Evolutionary conservation across 2,329 filamentous ascomycete genomes (phyloP), one percentile per base, ranked within the genome.

Genomic region (Penicillium griseofulvum): DNA sequence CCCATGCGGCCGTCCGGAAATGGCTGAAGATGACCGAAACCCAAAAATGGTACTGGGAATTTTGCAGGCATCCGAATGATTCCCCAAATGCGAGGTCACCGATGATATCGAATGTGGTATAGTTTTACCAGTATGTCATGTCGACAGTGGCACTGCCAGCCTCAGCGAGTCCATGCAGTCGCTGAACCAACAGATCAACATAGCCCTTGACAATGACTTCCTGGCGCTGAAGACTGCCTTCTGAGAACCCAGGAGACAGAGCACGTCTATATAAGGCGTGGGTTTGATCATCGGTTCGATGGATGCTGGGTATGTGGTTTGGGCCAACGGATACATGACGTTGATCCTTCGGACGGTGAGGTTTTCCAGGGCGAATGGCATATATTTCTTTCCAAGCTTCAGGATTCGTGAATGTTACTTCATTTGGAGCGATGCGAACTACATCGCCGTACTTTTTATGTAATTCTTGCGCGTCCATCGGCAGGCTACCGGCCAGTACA

Each of bases 201-300:
- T 72, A 72, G 2, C 17, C 19, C 17, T 63, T 61, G 6, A 78
- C 59, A 2, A 74, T 44, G 0, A 61, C 59, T 50, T 73, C 74
- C 52, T 75, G 76, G 12, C 70, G 67, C 12, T 62, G 60, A 11
- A 79, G 54, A 1, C 72, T 71, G 44, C 70, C 70, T 38, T 76
- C 72, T 0, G 73, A 76, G 54, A 79, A 78, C 0, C 72, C 74
- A 52, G 71, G 70, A 5, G 66, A 51, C 9, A 79, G 53, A 2
- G 67, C 49, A 0, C 62, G 58, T 22, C 74, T 68, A 36, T 58
- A 54, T 3, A 66, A 65, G 11, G 50, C 41, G 41, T 72, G 69
- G 12, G 69, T 57, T n/a, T n/a, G 29, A 17, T 51, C 47, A 14
- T 61, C 55, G 17, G 62, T 34, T 14, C 42, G 50, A 31, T 62